phyloP scores from a whole-genome alignment of 1,139 yeast genomes.

The Zygoascus sp. region DNA sequence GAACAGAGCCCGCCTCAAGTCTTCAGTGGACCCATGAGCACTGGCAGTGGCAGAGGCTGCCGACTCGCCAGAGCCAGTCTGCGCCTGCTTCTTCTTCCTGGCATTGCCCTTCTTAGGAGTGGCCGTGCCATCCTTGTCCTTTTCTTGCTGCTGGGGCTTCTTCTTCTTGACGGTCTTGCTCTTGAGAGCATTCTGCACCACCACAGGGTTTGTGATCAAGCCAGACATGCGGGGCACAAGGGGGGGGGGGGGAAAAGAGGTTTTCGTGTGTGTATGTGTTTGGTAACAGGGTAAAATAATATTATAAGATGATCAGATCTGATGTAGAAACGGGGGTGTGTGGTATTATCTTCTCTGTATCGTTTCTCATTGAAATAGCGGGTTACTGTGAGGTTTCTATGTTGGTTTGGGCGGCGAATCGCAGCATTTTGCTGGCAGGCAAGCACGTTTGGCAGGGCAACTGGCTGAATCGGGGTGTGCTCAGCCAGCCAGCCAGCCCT shows the following conservation, averaged over 20 bases:
- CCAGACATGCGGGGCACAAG: constrained; percentile 14
- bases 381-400: background rate
- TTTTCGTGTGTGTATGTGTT: background rate
- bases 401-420: background rate
- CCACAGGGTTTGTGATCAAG: constrained; percentile 29
- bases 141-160: constrained; percentile 8
- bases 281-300: background rate
- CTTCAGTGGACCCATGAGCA: constrained; percentile 10
- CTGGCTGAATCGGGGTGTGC: background rate
- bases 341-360: background rate
- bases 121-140: constrained; percentile 6
- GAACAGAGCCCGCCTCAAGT: constrained; percentile 12
- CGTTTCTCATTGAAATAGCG: constrained; percentile 3
- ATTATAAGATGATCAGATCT: background rate
- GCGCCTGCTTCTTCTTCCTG: constrained; percentile 8
- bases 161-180: constrained; percentile 13
- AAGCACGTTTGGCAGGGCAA: background rate
- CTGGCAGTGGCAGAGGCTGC: constrained; percentile 6
- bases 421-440: background rate
- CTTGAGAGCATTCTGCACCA: constrained; percentile 28
- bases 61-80: constrained; percentile 7
- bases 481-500: too few relatives aligned
- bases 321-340: background rate
- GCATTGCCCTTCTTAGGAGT: constrained; percentile 3
- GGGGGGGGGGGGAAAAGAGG: too few relatives aligned